Base-by-base conservation (phyloP, 2,329 filamentous ascomycete species). In the Elsinoe necatrix region DNA sequence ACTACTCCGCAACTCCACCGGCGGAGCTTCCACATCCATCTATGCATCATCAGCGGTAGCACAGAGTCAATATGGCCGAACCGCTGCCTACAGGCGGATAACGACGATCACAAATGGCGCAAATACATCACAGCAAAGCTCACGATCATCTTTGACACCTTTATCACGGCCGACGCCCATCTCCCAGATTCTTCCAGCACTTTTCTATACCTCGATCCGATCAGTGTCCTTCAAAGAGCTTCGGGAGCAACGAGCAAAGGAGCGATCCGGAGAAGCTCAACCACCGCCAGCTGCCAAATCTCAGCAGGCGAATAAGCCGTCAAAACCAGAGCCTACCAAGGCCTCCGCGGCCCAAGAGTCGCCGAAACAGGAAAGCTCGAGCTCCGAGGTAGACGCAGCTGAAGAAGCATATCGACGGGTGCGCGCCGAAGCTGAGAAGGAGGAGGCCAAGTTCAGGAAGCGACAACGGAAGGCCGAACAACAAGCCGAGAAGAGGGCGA, bases 51-150 rank as follows among this genome's bases (percentile, higher is more conserved):
- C 68, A 45, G 39, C 29, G n/a, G 27, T 52, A 37, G 62, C 70
- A 48, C 63, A 69, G 57, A 66, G 66, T 62, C 69, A 70, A 58
- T 72, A 73, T 63, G 73, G 73, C 64, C 69, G 75, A 63, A 73
- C 75, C 31, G 71, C 74, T 52, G 70, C 75, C 56, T 75, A 77
- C 66, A 70, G 76, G 63, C 71, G 75, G 69, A 70, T 76, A 75
- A 70, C 63, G 55, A 59, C 57, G 27, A 39, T 61, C 48, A 35
- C 54, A 45, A 55, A 56, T 45, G 34, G 35, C 34, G 41, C 47
- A 25, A 47, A 12, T 11, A 21, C 54, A n/a, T 31, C 54, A 12
- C 25, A 9, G 29, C n/a, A 56, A 9, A 12, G 9, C 20, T n/a
- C 41, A 12, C 2, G 35, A 45, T 31, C 27, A 18, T 35, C 41